Percentiles rank a stretch among this genome's conserved stretches.
phyloP scores from a whole-genome alignment of 208 protist genomes.

The Naegleria lovaniensis region DNA sequence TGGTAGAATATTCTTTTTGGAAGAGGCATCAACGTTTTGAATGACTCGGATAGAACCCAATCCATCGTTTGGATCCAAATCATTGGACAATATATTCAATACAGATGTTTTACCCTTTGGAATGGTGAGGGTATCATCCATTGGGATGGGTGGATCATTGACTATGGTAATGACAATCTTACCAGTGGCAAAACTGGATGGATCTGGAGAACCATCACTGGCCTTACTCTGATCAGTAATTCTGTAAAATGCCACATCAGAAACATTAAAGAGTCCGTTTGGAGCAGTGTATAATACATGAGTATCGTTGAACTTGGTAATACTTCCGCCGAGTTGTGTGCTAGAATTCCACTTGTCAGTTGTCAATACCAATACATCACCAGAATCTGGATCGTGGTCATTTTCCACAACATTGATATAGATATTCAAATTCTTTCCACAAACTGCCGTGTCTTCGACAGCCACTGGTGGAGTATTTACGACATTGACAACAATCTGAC shows the following conservation, averaged over 20 bases:
- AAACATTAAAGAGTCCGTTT: not conserved
- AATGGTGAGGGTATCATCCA: not conserved
- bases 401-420: not conserved
- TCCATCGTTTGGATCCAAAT: not conserved
- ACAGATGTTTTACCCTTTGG: not conserved
- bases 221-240: not conserved
- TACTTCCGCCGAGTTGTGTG: not conserved
- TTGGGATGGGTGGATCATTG: not conserved
- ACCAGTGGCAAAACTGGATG: not conserved
- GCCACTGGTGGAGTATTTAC: slow-evolving; percentile 3
- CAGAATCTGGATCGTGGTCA: not conserved
- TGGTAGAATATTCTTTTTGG: not conserved
- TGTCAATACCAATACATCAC: not conserved
- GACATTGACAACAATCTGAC: not conserved
- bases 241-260: not conserved
- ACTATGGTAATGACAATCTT: not conserved
- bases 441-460: not conserved
- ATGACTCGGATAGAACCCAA: not conserved
- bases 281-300: not conserved
- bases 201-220: not conserved
- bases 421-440: not conserved
- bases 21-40: no score
- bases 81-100: not conserved
- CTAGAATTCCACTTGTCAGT: not conserved
- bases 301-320: not conserved